These are phyloP conservation scores for Tricladium varicosporioides DNA, from an alignment of 2,329 filamentous ascomycete species.

Conservation along the genomic window DNA sequence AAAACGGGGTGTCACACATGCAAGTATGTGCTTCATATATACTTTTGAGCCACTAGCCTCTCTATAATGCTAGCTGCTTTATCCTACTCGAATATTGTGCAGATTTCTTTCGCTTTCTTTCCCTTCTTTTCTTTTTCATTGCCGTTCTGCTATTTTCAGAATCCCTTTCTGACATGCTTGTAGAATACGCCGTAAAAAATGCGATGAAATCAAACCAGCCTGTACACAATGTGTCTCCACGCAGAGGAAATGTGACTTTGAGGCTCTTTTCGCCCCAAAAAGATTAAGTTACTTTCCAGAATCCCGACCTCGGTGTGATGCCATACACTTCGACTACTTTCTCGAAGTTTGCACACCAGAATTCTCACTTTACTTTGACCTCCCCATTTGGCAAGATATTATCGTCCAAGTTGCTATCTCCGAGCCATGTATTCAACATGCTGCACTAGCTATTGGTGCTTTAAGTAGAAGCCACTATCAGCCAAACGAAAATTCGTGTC, in stretches of 20 bases:
- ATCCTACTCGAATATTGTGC: too few species aligned
- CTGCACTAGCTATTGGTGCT: slow-evolving; percentile 9
- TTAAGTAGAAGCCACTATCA: slow-evolving; percentile 24
- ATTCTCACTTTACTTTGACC: slow-evolving; percentile 9
- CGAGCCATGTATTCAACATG: slow-evolving; percentile 7
- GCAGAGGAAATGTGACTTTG: slow-evolving; percentile 9
- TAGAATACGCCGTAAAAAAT: slow-evolving; percentile 23
- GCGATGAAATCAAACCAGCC: slow-evolving; percentile 18
- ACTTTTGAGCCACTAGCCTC: too few species aligned
- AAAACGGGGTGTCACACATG: slow-evolving; percentile 14
- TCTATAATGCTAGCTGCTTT: too few species aligned
- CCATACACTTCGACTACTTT: slow-evolving; percentile 9
- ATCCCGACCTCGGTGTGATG: background rate
- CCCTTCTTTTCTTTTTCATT: too few species aligned
- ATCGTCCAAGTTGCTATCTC: slow-evolving; percentile 4
- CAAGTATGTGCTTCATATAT: slow-evolving; percentile 5
- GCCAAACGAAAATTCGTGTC: slow-evolving; percentile 32
- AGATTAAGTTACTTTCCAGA: background rate
- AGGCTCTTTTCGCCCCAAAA: background rate
- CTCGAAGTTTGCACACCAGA: background rate
- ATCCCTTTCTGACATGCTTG: too few species aligned
- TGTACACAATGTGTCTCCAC: slow-evolving; percentile 15
- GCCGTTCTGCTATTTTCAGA: too few species aligned
- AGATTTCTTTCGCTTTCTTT: too few species aligned
- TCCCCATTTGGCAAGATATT: slow-evolving; percentile 2